Evolutionary conservation across 1,139 yeast genomes (phyloP), one percentile per base, ranked within the genome.

Genomic region (Lipomyces yarrowii): DNA sequence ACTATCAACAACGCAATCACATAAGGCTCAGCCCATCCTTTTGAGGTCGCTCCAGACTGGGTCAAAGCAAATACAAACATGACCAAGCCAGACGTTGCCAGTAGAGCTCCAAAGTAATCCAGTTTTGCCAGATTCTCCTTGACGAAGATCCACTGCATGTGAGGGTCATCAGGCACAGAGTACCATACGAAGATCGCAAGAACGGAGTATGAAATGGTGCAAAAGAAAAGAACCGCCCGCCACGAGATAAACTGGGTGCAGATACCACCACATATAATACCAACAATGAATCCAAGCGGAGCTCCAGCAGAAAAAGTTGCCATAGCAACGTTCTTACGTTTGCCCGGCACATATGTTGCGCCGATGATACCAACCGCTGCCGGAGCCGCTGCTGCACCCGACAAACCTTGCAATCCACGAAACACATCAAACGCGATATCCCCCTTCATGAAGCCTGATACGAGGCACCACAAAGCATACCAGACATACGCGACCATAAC

Each of bases 301-400:
- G 84, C 83, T 2, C 84, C 84, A 0, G 81, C 81, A 3, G 81
- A 73, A 67, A 81, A 81, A 21, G 79, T 74, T 42, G 84, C 82
- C 42, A 37, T 37, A 13, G 42, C 83, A 66, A 77, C 71, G 69
- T 82, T 82, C 68, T 81, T 79, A 52, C 84, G 71, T 60, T 71
- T 70, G 11, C 76, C 73, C 0, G 82, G 78, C 35, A 76, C 74
- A 68, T 82, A 82, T 3, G 76, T 75, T 2, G 82, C 73, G 2
- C 83, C 82, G 0, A 82, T 67, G 58, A 81, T 76, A 0, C 84
- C 84, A 1, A 82, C 83, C 23, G 81, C 79, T 0, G 84, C 80
- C 8, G 84, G 83, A 0, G 81, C 79, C 2, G 79, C 76, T 55
- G 81, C 78, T 0, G 83, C 80, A 32, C 80, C 77, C 42, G 77